Base-by-base conservation (phyloP, 73 alveolate genomes). In the Paramecium octaurelia region DNA sequence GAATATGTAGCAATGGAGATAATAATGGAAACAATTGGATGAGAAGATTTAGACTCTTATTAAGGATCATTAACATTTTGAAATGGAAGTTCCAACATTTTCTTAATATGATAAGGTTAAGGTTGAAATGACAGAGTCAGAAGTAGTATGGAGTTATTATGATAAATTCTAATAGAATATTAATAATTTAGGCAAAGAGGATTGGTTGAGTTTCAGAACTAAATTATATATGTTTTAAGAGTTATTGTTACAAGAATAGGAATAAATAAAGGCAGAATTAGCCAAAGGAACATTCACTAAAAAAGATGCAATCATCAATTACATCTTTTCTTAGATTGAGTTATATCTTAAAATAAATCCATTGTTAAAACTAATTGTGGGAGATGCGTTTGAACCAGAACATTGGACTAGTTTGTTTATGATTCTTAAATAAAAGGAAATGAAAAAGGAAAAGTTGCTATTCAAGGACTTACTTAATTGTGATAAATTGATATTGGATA, bases 361-460 rank as follows among this genome's bases (percentile, higher is more conserved):
- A 16, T 96, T 96, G 16, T 93, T 97, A 89, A 99, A 98, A 92
- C 95, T 97, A 59, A 95, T 98, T 87, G 97, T 99, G 9, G 99
- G 99, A 27, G 99, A 99, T 86, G 99, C 99, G 48, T 99, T 99
- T 86, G 99, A 99, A 92, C 97, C 98, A 75, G 99, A 99, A 93
- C 99, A 99, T 89, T 99, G 99, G 99, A 97, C 98, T 93, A 94
- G 95, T 46, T 94, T 99, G 46, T 98, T 99, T 96, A 94, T 97
- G 75, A 95, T 98, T 93, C 93, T 99, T 69, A 96, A 98, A 64
- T 86, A 97, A 92, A 98, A 98, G 86, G 99, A 98, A 57, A 96
- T 98, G 88, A 96, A 99, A 24, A 96, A 97, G 75, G 99, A 99
- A 48, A 98, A 96, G 86, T 93, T 99, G 94, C 97, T 94, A 94